Conservation (phyloP, 176 grass and related monocot genomes). For the Avena atlantica region DNA sequence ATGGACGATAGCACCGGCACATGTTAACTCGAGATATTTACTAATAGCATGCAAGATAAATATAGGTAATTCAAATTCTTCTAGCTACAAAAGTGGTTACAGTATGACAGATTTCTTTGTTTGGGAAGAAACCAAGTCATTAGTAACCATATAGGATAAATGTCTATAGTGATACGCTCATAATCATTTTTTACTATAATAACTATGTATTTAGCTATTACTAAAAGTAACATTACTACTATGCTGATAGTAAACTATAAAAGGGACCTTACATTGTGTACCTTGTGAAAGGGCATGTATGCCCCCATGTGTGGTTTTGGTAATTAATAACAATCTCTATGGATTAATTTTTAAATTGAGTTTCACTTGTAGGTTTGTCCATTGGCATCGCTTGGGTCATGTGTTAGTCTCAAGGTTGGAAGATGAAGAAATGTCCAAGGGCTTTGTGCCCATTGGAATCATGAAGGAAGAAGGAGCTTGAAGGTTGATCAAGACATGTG, state of each 20-base stretch:
- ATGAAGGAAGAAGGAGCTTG: too few species aligned
- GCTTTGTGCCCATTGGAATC: too few species aligned
- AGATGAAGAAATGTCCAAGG: too few species aligned
- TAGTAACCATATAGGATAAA: conserved; percentile 6
- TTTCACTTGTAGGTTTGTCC: too few species aligned
- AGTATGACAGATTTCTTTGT: background rate
- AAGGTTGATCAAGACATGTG: too few species aligned
- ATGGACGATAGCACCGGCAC: background rate
- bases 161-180: background rate
- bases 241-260: background rate
- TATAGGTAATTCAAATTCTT: background rate
- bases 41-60: conserved; percentile 19
- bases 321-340: too few species aligned
- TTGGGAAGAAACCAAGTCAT: background rate
- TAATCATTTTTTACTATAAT: background rate
- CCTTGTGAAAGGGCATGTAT: background rate
- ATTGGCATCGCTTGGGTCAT: too few species aligned
- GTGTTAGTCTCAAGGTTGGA: too few species aligned
- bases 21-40: conserved; percentile 38
- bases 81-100: background rate
- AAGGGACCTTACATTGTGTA: background rate
- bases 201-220: conserved; percentile 6
- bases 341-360: too few species aligned
- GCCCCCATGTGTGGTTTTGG: too few species aligned
- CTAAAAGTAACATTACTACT: background rate